Percentiles rank a stretch among this genome's conserved stretches.
phyloP scores from a whole-genome alignment of 495 filamentous ascomycete genomes.

The Lepidopterella palustris region DNA sequence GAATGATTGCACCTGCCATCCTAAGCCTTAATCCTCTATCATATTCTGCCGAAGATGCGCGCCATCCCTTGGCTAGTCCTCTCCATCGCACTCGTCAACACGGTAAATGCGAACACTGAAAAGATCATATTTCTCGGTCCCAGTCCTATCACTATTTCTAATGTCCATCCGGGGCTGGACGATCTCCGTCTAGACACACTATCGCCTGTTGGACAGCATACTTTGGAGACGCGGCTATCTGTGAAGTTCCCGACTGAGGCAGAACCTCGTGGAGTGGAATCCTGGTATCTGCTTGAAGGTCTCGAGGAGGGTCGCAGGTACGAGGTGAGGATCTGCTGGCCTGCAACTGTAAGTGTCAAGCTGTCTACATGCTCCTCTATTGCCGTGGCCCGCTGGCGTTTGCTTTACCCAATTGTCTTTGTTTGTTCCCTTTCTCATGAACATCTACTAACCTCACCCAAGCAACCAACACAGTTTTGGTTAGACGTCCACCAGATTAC shows the following conservation, averaged over 20 bases:
- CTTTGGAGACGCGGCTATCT: conserved; percentile 55
- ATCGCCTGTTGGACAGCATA: conserved; percentile 44
- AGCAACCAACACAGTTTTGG: conserved; percentile 86
- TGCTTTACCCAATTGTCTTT: conserved; percentile 7
- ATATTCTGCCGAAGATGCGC: conserved; percentile 19
- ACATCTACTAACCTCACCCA: background rate
- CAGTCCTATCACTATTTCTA: conserved; percentile 44
- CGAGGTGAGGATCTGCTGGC: conserved; percentile 91
- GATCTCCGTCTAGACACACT: conserved; percentile 60
- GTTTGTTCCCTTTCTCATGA: conserved; percentile 6
- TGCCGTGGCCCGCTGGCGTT: background rate
- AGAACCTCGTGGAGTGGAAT: conserved; percentile 52
- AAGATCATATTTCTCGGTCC: conserved; percentile 87
- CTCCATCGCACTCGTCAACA: conserved; percentile 34
- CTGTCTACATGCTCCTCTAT: background rate
- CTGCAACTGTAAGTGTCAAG: conserved; percentile 67
- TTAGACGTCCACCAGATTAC: conserved; percentile 57
- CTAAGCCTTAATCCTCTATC: background rate
- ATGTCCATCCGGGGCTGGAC: conserved; percentile 52
- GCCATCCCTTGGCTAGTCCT: conserved; percentile 27
- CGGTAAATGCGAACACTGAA: conserved; percentile 65
- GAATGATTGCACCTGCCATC: background rate
- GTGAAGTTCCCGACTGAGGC: conserved; percentile 57
- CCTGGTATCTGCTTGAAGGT: conserved; percentile 81
- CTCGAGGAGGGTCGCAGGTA: conserved; percentile 69